A percentile compares a stretch with the other conserved stretches of the same genome.
Evolutionary conservation across 495 filamentous ascomycete species (phyloP).

Genomic region (Xylaria castorea): DNA sequence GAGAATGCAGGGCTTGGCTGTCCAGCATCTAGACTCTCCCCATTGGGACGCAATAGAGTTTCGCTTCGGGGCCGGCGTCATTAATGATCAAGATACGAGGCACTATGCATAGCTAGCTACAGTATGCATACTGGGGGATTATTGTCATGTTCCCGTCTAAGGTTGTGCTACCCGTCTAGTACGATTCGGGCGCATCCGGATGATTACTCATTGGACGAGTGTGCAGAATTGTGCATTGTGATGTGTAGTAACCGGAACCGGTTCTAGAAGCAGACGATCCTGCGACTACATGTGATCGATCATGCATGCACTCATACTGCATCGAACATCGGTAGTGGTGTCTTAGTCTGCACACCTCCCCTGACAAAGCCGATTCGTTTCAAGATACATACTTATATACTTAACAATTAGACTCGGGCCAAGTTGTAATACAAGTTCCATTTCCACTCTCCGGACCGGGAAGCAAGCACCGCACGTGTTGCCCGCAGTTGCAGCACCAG

Average conservation of each 20-base stretch:
- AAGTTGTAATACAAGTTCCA: background rate
- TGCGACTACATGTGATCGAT: slow-evolving; percentile 15
- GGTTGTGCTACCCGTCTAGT: background rate
- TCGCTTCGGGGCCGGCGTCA: background rate
- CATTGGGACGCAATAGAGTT: background rate
- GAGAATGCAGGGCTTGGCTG: background rate
- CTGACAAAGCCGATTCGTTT: slow-evolving; percentile 11
- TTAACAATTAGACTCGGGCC: background rate
- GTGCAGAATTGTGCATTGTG: slow-evolving; percentile 15
- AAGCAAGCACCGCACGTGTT: background rate
- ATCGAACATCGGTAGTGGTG: slow-evolving; percentile 15
- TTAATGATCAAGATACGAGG: slow-evolving; percentile 7
- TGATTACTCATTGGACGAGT: slow-evolving; percentile 13
- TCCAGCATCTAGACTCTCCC: background rate
- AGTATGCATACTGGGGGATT: background rate
- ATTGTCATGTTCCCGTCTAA: slow-evolving; percentile 2
- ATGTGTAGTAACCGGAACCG: background rate
- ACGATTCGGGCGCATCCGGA: background rate
- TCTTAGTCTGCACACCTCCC: slow-evolving; percentile 8
- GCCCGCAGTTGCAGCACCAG: background rate
- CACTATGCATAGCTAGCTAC: background rate
- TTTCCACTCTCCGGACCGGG: no score
- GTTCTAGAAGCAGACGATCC: slow-evolving; percentile 22
- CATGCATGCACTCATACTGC: slow-evolving; percentile 19
- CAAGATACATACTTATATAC: background rate